phyloP scores from a whole-genome alignment of 441 rosid genomes.

The Gossypium trilobum region DNA sequence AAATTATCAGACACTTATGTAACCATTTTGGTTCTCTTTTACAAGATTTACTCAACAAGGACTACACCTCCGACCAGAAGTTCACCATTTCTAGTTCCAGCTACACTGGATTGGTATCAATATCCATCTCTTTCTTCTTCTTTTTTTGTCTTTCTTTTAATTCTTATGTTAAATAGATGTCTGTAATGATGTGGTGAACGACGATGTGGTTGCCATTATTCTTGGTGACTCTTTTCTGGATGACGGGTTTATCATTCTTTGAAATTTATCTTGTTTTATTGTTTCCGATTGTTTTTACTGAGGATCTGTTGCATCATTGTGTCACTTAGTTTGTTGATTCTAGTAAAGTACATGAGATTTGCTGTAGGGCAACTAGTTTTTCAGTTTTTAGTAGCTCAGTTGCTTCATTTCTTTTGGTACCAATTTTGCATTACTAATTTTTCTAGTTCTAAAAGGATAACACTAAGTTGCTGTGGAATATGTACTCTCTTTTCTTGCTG shows the following conservation, averaged over 20 bases:
- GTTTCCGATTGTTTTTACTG: neutral
- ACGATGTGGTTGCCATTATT: neutral
- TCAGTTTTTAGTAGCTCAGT: neutral
- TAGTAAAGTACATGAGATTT: neutral
- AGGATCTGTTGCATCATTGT: neutral
- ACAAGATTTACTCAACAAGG: constrained; percentile 36
- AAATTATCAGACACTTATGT: neutral
- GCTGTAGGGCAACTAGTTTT: neutral
- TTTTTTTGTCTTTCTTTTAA: no score
- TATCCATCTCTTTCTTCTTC: neutral
- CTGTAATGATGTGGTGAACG: neutral
- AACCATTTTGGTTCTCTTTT: neutral
- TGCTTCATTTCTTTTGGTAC: neutral
- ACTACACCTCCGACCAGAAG: constrained; percentile 35
- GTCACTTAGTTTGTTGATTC: neutral
- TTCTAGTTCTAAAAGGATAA: neutral
- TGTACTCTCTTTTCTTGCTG: neutral
- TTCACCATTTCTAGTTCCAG: constrained; percentile 31
- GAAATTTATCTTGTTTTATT: neutral
- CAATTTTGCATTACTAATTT: neutral
- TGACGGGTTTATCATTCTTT: neutral
- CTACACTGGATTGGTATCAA: constrained; percentile 31
- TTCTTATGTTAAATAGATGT: no score
- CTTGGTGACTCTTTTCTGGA: neutral
- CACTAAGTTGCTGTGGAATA: neutral